These are phyloP conservation scores for Pestalotiopsis fici DNA, from an alignment of 2,329 filamentous ascomycete genomes.

Conservation along the genomic window DNA sequence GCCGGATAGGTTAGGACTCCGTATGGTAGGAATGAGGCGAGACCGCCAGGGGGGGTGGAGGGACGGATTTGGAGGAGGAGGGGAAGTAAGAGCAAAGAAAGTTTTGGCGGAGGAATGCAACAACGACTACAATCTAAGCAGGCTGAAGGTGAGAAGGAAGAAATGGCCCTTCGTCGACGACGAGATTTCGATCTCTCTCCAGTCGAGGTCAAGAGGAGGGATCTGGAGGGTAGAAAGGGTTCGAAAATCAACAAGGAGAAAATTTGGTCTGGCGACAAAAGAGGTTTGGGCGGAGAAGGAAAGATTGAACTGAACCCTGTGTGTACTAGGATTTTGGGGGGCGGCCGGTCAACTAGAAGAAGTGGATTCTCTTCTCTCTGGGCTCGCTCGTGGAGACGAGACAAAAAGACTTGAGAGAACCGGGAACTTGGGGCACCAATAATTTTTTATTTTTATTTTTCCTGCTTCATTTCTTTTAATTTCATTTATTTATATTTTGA, in stretches of 20 bases:
- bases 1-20: slow-evolving; percentile 6
- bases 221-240: not conserved
- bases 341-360: not conserved
- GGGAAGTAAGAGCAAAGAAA: not conserved
- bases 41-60: not conserved
- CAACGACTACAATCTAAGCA: not conserved
- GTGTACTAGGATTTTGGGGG: not conserved
- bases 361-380: not conserved
- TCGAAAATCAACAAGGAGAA: slow-evolving; percentile 4
- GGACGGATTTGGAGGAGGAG: not conserved
- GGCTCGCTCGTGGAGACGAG: not conserved
- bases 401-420: not conserved
- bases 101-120: not conserved
- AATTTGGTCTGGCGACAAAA: slow-evolving; percentile 11
- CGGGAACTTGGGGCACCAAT: not conserved
- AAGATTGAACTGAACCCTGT: slow-evolving; percentile 8
- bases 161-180: not conserved
- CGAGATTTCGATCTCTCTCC: not conserved
- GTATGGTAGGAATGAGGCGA: not conserved
- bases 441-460: not conserved
- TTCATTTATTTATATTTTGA: not conserved
- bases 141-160: not conserved
- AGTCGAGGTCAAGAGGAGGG: slow-evolving; percentile 1
- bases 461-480: not conserved
- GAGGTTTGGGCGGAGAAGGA: slow-evolving; percentile 9